Evolutionary conservation across 768 basidiomycete genomes (phyloP).

Genomic region (Boletellus emodensis): DNA sequence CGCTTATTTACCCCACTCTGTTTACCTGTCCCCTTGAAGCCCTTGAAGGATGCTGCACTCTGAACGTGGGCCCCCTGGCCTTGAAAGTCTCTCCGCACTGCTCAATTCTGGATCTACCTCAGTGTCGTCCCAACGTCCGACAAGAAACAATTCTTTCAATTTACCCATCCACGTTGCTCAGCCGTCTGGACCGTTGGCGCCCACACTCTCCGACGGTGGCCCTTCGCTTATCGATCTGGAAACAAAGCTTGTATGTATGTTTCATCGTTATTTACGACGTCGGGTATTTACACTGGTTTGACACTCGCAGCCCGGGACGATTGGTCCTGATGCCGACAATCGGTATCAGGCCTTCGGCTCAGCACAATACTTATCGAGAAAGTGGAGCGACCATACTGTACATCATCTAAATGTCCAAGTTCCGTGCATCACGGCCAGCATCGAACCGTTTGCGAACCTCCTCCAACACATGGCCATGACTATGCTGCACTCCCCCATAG

Average conservation of each 20-base stretch:
- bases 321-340: not conserved
- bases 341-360: not conserved
- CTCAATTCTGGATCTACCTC: not conserved
- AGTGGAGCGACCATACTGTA: not conserved
- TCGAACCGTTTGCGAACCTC: not conserved
- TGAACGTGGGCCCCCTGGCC: not conserved
- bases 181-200: not conserved
- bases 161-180: not conserved
- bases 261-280: not conserved
- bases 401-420: not conserved
- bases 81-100: not conserved
- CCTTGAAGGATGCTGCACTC: not conserved
- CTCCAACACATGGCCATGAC: not conserved
- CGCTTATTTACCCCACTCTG: not conserved
- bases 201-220: not conserved
- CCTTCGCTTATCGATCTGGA: not conserved
- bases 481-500: conserved; percentile 1
- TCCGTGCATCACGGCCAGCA: not conserved
- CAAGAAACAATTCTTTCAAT: not conserved
- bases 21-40: not conserved
- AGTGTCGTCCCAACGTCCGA: not conserved
- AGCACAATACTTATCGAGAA: no score
- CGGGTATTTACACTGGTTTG: not conserved
- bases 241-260: not conserved
- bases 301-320: not conserved